Conservation (phyloP, 352 stramenopile genomes). For the Phytophthora constricta region DNA sequence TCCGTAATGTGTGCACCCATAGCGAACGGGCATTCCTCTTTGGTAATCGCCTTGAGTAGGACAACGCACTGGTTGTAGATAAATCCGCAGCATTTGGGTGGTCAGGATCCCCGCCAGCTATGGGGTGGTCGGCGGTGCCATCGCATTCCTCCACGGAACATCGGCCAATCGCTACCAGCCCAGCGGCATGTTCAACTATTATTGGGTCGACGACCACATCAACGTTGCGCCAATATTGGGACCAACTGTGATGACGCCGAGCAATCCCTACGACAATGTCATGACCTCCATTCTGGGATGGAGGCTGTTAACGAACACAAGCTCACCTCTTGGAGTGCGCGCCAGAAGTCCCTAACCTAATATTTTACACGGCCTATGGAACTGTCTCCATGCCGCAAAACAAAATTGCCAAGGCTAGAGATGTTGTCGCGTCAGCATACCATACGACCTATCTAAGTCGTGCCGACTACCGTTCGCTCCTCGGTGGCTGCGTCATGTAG, state of each 20-base stretch:
- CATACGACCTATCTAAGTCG: background rate
- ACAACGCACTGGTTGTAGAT: conserved; percentile 31
- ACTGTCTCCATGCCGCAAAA: conserved; percentile 12
- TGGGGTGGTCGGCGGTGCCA: conserved; percentile 15
- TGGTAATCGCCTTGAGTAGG: background rate
- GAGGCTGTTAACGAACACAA: conserved; percentile 32
- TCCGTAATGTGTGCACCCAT: conserved; percentile 21
- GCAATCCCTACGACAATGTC: conserved; percentile 11
- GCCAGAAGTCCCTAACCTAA: conserved; percentile 19
- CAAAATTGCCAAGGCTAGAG: conserved; percentile 8
- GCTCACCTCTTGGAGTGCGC: conserved; percentile 11
- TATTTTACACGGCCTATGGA: conserved; percentile 12
- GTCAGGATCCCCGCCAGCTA: conserved; percentile 21
- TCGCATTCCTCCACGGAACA: conserved; percentile 14
- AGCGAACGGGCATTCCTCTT: conserved; percentile 13
- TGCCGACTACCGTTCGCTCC: conserved; percentile 8
- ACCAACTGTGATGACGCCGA: conserved; percentile 7
- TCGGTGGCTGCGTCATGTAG: conserved; percentile 24
- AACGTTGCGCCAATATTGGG: conserved; percentile 7
- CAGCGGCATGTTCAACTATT: conserved; percentile 13
- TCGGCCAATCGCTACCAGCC: background rate
- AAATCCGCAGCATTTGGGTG: conserved; percentile 17
- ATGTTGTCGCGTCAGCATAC: background rate
- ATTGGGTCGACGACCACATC: conserved; percentile 37
- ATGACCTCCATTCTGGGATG: conserved; percentile 17